Base-by-base conservation (phyloP, 495 filamentous ascomycete species). In the Trypethelium eluteriae region DNA sequence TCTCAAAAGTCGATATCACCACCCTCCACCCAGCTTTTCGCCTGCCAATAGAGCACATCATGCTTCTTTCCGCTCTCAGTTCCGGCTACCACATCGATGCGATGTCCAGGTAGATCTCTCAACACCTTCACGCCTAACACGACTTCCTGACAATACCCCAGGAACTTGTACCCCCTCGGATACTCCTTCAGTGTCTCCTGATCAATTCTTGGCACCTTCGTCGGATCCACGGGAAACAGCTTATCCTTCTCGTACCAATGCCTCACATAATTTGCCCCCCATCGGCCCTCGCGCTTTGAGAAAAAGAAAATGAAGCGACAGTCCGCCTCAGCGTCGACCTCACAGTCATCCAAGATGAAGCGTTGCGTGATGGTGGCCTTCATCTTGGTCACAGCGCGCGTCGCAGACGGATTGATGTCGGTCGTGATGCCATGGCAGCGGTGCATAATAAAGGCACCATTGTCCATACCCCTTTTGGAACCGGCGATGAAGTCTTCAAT, bases 11-110 rank as follows among this genome's bases (percentile, higher is more conserved):
- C 75, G 32, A 82, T 69, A 4, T 67, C 57, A 61, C 77, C 76
- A 25, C 81, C 81, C 71, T 82, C 77, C 39, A 82, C 46, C 80
- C 80, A 82, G 39, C 77, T 71, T 72, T 81, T 82, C 11, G 74
- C 73, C 64, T 78, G 72, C 70, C 73, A 71, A 69, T 81, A 82
- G 62, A 82, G 65, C 34, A 76, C 39, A 71, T 83, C 79, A 73
- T 82, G 81, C 64, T 79, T 80, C 68, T 78, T 72, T 39, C 80
- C 78, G 62, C 66, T 73, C 3, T 70, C 67, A 39, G 70, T 81
- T 25, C 74, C 76, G 34, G 67, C 74, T 7, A 36, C 53, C 7
- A 59, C 53, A 69, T 82, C 79, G 32, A 77, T 75, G 61, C 76
- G 72, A 70, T 82, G 81, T 0, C 80, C 80, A 2, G 79, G 79